Base-by-base conservation (phyloP, 2,329 filamentous ascomycete species). In the Macrophomina tecta region DNA sequence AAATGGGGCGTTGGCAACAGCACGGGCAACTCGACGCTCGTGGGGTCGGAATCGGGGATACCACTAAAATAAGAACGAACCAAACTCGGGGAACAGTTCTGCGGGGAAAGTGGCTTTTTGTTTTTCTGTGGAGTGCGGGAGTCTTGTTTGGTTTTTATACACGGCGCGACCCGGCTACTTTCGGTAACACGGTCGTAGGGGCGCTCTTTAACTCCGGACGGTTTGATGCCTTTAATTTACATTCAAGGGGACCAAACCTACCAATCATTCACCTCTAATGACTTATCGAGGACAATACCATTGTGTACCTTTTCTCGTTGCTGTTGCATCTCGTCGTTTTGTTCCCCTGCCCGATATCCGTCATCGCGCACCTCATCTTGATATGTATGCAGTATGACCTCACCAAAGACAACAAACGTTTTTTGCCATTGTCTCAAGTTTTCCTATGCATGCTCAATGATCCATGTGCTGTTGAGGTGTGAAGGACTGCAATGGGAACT, bases 11-110 rank as follows among this genome's bases (percentile, higher is more conserved):
- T 49, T 36, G 42, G 36, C 36, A 38, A 38, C 36, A 62, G 58
- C 58, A 49, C 58, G 30, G 58, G 58, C 8, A 36, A 48, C 45
- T 62, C 58, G 58, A 49, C 58, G 32, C 32, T 55, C 30, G 32
- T 40, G 12, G 52, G 52, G 16, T 55, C 52, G 14, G 16, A 14
- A 9, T 18, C 52, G 2, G 32, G 32, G 32, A 28, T 28, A 7
- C 32, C 32, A 12, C 11, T 38, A 12, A 38, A 38, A 38, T 38
- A 12, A 38, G 36, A 38, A 38, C 11, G 7, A 7, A 38, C 36
- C 7, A 38, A 7, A 38, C 11, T 38, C 11, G 36, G 36, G 16
- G 42, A 14, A 45, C 5, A 14, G 42, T 14, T 45, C 12, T 38
- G 42, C 42, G 42, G 42, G 42, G 42, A 45, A 45, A 23, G 23